Evolutionary conservation across 2,329 filamentous ascomycete genomes (phyloP), one percentile per base, ranked within the genome.

Genomic region (Cladosporium sp.): DNA sequence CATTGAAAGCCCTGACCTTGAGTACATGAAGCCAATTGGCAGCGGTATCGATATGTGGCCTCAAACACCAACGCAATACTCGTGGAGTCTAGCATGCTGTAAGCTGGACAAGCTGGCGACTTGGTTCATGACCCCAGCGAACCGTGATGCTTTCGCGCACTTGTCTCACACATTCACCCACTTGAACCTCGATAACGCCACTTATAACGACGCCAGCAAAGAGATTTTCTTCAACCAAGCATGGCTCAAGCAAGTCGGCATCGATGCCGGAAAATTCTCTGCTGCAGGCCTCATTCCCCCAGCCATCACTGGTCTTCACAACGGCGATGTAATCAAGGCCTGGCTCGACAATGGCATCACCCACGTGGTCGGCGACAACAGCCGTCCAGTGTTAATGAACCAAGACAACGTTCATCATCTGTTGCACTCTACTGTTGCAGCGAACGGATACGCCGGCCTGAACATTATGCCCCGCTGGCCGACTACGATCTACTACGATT

Each of bases 111-210:
- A 72, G 3, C 73, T 86, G 9, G 72, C 80, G 43, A 66, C 72
- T n/a, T 87, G 82, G 82, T 84, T 83, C 71, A 70, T 75, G 25
- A 78, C 67, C n/a, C 55, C 73, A 8, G 62, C 61, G 3, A 84
- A 85, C 66, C 74, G 76, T 20, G 77, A 85, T 68, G 72, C 73
- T 11, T 86, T 84, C 67, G 80, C 78, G 7, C 80, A 84, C 55
- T 73, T 87, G n/a, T 84, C 83, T 1, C 84, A 87, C 70, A 86
- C 84, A 1, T 86, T 86, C 69, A 82, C 82, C 2, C 84, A 86
- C 62, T 74, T 80, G 63, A 79, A 81, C 61, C 72, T 85, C 59
- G 80, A 85, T 65, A 85, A 86, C 61, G 81, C 83, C 7, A 86
- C 84, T 0, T 86, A 83, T 70, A 66, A 73, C 3, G 84, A 87